Evolutionary conservation across 306 rosid species (phyloP).

Genomic region (Sechiopsis laciniata): DNA sequence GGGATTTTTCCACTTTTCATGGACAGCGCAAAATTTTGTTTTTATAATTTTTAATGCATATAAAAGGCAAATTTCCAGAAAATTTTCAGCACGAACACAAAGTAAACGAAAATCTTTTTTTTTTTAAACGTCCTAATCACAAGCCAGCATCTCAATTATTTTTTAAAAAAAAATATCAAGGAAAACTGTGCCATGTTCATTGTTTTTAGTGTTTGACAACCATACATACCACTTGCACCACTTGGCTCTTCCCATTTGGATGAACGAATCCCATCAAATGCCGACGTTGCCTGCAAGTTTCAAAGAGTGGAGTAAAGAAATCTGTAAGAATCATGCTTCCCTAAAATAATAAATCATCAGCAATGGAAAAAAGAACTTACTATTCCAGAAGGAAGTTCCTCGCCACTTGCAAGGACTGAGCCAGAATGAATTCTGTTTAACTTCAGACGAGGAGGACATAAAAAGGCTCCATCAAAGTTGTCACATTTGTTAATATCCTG

Average conservation of each 20-base stretch:
- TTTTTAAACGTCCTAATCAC: background rate
- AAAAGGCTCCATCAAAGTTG: slow-evolving; percentile 41
- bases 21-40: background rate
- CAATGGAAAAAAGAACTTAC: slow-evolving; percentile 51
- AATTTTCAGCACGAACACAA: background rate
- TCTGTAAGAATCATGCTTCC: slow-evolving; percentile 14
- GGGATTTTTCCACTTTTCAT: background rate
- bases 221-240: slow-evolving; percentile 68
- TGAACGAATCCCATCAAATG: slow-evolving; percentile 64
- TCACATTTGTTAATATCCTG: slow-evolving; percentile 47
- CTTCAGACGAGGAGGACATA: slow-evolving; percentile 62
- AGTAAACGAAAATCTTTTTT: too few species aligned
- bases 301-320: slow-evolving; percentile 24
- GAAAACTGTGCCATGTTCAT: background rate
- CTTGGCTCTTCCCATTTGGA: slow-evolving; percentile 96
- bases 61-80: background rate
- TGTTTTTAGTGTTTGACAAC: background rate
- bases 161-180: background rate
- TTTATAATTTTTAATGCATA: background rate
- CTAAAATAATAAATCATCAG: slow-evolving; percentile 17
- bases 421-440: slow-evolving; percentile 83
- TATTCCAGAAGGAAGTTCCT: slow-evolving; percentile 88
- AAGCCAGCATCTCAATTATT: background rate
- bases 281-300: slow-evolving; percentile 66
- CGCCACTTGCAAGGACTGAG: slow-evolving; percentile 70